Evolutionary conservation across 768 basidiomycete genomes (phyloP).

Genomic region (Melanogaster broomeanus): DNA sequence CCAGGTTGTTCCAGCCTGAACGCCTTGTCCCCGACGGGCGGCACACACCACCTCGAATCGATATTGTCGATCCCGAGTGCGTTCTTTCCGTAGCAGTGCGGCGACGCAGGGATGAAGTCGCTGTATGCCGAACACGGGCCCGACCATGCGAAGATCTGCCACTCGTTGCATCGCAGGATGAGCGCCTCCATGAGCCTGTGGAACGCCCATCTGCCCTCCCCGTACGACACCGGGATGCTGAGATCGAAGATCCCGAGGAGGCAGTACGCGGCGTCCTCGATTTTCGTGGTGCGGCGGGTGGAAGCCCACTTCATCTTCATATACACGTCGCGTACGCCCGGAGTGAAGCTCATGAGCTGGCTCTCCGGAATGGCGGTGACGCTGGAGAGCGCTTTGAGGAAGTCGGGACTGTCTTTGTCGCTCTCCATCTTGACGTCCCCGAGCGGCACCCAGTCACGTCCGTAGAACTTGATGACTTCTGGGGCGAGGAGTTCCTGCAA

Average conservation of each 20-base stretch:
- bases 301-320: conserved; percentile 13
- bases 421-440: background rate
- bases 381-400: background rate
- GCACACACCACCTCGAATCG: too few species aligned
- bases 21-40: too few species aligned
- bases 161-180: too few species aligned
- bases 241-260: conserved; percentile 14
- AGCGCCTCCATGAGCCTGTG: conserved; percentile 7
- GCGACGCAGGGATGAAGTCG: too few species aligned
- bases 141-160: too few species aligned
- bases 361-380: background rate
- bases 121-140: too few species aligned
- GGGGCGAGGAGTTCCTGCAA: too few species aligned
- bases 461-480: background rate
- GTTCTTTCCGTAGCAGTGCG: too few species aligned
- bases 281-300: conserved; percentile 8
- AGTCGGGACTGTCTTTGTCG: background rate
- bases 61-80: too few species aligned
- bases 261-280: conserved; percentile 18
- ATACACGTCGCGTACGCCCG: background rate
- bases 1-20: too few species aligned
- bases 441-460: background rate
- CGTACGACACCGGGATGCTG: conserved; percentile 10
- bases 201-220: conserved; percentile 6
- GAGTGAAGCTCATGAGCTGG: background rate